Conservation (phyloP, 1,284 basidiomycete species). For the Abortiporus biennis region DNA sequence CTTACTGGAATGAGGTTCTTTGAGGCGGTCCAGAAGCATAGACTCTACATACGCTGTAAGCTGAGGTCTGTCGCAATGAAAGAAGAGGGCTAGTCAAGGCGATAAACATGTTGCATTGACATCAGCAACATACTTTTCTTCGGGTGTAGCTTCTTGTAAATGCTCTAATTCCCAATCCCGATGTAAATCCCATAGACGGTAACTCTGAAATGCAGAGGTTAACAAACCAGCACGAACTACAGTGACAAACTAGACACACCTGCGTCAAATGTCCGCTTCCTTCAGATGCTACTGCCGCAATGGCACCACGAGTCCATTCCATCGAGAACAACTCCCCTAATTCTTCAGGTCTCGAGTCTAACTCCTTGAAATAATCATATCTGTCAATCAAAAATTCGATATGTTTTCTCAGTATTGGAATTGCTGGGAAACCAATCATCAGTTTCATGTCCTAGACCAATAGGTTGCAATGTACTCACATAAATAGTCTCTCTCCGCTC, state of each 20-base stretch:
- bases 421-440: slow-evolving; percentile 40
- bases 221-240: not conserved
- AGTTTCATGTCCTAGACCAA: too few relatives aligned
- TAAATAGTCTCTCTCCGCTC: slow-evolving; percentile 75
- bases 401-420: slow-evolving; percentile 66
- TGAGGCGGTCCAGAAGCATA: slow-evolving; percentile 50
- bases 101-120: not conserved
- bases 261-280: slow-evolving; percentile 55
- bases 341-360: slow-evolving; percentile 39
- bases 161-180: slow-evolving; percentile 71
- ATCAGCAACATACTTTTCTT: slow-evolving; percentile 39
- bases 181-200: slow-evolving; percentile 65
- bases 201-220: slow-evolving; percentile 41
- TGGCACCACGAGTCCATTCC: slow-evolving; percentile 52
- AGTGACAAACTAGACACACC: slow-evolving; percentile 29
- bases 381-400: slow-evolving; percentile 59
- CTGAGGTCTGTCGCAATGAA: too few relatives aligned
- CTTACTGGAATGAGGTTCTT: slow-evolving; percentile 66
- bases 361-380: slow-evolving; percentile 38
- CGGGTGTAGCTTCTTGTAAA: slow-evolving; percentile 38
- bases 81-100: not conserved
- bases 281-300: slow-evolving; percentile 51
- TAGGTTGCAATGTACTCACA: slow-evolving; percentile 59
- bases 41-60: slow-evolving; percentile 41
- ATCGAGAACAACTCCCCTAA: slow-evolving; percentile 48